Conservation (phyloP, 306 rosid species). For the Dryas drummondii region DNA sequence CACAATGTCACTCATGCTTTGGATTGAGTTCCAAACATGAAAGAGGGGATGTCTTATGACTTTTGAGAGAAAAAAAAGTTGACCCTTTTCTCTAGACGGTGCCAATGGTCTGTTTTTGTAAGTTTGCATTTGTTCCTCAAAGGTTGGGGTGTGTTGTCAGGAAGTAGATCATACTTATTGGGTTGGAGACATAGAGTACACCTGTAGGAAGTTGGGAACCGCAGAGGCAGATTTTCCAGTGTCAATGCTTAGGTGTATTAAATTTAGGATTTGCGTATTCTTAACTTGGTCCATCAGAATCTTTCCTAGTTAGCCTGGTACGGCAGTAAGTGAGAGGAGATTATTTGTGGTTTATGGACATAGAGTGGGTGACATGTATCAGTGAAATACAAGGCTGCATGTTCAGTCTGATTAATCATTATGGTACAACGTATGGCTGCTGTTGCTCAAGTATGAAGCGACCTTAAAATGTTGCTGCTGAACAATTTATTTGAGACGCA, state of each 20-base stretch:
- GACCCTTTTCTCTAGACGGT: not conserved
- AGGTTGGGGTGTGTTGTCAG: not conserved
- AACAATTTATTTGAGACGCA: not conserved
- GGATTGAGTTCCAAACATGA: not conserved
- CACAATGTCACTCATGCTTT: not conserved
- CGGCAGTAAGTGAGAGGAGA: not conserved
- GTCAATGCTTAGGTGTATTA: not conserved
- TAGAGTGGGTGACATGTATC: not conserved
- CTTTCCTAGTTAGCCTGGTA: not conserved
- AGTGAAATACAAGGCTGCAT: not conserved
- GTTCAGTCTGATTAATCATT: not conserved
- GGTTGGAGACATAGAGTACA: not conserved
- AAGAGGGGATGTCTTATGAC: not conserved
- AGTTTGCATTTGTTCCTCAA: conserved; percentile 2
- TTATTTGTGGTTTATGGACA: not conserved
- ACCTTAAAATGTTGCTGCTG: not conserved
- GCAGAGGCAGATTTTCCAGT: no score
- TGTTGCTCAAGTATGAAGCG: not conserved
- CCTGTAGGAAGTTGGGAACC: no score
- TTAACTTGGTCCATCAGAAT: not conserved
- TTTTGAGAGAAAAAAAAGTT: not conserved
- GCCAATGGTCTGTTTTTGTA: not conserved
- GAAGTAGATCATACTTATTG: conserved; percentile 7
- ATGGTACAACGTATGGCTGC: not conserved
- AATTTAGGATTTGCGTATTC: not conserved